phyloP scores from a whole-genome alignment of 1,284 basidiomycete genomes.

The Tylopilus sp. region DNA sequence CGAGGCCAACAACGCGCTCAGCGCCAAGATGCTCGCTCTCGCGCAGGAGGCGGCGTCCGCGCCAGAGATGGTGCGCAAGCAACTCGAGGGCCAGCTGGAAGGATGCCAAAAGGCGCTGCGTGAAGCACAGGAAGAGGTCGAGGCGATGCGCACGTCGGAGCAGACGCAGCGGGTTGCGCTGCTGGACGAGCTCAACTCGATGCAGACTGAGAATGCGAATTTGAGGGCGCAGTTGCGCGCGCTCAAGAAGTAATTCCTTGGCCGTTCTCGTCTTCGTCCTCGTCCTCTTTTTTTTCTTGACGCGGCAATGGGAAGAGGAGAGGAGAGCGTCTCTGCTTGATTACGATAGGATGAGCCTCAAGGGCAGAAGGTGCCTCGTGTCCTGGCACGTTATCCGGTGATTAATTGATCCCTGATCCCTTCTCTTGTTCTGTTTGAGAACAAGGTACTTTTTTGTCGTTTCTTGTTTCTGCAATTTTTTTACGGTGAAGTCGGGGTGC shows the following conservation, averaged over 20 bases:
- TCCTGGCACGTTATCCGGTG: background rate
- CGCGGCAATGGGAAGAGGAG: background rate
- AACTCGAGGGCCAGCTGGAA: slow-evolving; percentile 52
- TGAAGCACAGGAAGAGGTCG: slow-evolving; percentile 48
- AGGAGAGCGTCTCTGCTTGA: background rate
- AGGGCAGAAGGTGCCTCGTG: background rate
- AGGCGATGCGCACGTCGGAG: slow-evolving; percentile 60
- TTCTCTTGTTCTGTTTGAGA: background rate
- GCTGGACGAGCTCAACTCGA: slow-evolving; percentile 73
- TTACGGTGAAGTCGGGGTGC: background rate
- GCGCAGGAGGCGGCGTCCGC: slow-evolving; percentile 71
- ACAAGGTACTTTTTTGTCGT: background rate
- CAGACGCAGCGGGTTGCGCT: slow-evolving; percentile 67
- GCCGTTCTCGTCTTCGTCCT: background rate
- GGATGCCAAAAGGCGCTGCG: slow-evolving; percentile 47
- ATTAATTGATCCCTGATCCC: background rate
- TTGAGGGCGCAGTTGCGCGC: slow-evolving; percentile 66
- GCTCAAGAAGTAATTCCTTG: slow-evolving; percentile 37
- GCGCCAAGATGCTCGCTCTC: slow-evolving; percentile 65
- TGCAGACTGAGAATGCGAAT: slow-evolving; percentile 71
- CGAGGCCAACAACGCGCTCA: slow-evolving; percentile 74
- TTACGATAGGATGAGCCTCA: background rate
- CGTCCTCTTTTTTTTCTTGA: background rate
- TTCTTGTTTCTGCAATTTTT: background rate
- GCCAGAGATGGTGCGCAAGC: slow-evolving; percentile 52